Evolutionary conservation across 225 moss, liverwort and hornwort genomes (phyloP), one percentile per base, ranked within the genome.

Genomic region (Sphagnum contortum): DNA sequence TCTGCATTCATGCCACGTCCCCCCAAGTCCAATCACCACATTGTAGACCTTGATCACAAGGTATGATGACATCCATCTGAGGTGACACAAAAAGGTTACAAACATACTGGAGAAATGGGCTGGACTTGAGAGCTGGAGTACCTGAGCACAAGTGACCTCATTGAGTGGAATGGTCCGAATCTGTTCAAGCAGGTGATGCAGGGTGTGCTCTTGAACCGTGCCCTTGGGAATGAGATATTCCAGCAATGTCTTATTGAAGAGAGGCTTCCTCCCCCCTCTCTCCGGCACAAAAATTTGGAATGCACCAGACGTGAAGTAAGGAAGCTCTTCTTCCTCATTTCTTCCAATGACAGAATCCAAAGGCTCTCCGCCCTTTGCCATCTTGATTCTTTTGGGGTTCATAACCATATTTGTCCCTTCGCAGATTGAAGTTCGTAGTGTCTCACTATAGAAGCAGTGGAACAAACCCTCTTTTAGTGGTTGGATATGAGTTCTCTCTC

Each of bases 401-500:
- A 98, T 89, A 64, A 98, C 74, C 74, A 98, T 71, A 44, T 87
- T 76, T 54, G 76, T 86, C 47, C 98, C 98, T 80, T 98, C 93
- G 66, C 98, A 98, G 51, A 98, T 76, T 47, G 98, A 98, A 3
- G 89, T 88, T 6, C 73, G 68, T 69, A 93, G 66, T 3, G 87
- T 87, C 57, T 82, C 69, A 54, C 91, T 98, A 59, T 81, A 98
- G 61, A 77, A 78, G 66, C 98, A 98, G 63, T 75, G 80, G 46
- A 98, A 74, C 59, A 86, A 76, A 14, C 87, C 86, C 8, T 69
- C 72, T 10, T 57, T 64, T 54, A 68, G 61, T 2, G 69, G 62
- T 48, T 68, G 75, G 57, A 76, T 72, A 68, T 53, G 66, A 4
- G 9, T 46, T 57, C 68, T 73, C 47, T 8, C 65, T 55, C 71